These are phyloP conservation scores for Penicillium manginii DNA, from an alignment of 495 filamentous ascomycete genomes.

Conservation along the genomic window DNA sequence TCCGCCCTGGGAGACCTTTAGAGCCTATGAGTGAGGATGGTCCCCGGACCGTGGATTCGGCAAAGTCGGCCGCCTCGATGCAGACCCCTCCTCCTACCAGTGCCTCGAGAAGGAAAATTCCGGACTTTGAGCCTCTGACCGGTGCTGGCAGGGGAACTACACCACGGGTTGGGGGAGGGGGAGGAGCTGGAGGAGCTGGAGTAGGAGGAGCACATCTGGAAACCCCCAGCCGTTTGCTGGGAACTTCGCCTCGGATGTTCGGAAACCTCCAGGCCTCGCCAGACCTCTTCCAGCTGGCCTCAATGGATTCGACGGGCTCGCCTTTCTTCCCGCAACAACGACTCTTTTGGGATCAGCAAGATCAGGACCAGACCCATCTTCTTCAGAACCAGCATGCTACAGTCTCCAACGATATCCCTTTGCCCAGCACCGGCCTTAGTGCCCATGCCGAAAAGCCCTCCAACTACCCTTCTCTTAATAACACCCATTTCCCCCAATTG, in stretches of 20 bases:
- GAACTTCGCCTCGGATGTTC: conserved; percentile 50
- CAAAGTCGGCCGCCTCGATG: conserved; percentile 60
- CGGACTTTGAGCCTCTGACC: conserved; percentile 34
- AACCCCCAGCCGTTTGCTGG: conserved; percentile 50
- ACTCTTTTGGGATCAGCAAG: conserved; percentile 73
- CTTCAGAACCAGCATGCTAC: neutral
- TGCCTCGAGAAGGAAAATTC: conserved; percentile 53
- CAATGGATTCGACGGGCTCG: conserved; percentile 71
- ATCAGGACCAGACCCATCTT: conserved; percentile 17
- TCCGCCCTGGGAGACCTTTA: conserved; percentile 44
- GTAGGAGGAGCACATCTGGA: conserved; percentile 36
- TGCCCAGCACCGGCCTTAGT: conserved; percentile 13
- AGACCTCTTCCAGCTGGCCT: conserved; percentile 69
- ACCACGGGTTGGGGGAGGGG: conserved; percentile 21
- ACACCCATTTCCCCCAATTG: conserved; percentile 41
- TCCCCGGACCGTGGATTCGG: conserved; percentile 42
- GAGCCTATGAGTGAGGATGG: conserved; percentile 38
- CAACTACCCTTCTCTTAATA: conserved; percentile 11
- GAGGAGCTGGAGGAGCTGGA: neutral
- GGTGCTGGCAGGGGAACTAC: conserved; percentile 30
- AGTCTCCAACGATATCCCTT: conserved; percentile 21
- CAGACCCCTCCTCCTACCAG: conserved; percentile 70
- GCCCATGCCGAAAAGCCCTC: conserved; percentile 10
- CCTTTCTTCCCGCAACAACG: conserved; percentile 67
- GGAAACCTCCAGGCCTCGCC: conserved; percentile 62